A percentile compares a stretch with the other conserved stretches of the same genome.
These are phyloP conservation scores for Sporisorium reilianum DNA, from an alignment of 1,284 basidiomycete species.

Conservation along the genomic window DNA sequence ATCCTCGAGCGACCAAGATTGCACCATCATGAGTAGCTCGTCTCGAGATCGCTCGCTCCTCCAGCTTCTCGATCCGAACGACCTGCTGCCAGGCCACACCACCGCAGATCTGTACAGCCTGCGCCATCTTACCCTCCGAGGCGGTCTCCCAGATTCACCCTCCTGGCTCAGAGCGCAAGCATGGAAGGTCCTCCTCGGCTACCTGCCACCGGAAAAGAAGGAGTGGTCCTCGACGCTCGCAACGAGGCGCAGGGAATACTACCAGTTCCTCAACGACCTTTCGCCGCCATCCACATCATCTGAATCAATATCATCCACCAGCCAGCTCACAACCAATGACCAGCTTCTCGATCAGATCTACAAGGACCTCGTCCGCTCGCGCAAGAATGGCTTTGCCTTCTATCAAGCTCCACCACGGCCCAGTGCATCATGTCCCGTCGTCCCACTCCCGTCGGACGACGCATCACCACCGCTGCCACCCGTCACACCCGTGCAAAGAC, in stretches of 20 bases:
- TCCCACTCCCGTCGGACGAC: constrained; percentile 15
- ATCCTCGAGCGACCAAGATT: background rate
- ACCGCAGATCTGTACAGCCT: constrained; percentile 60
- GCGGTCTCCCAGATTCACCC: constrained; percentile 49
- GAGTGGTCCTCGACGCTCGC: constrained; percentile 55
- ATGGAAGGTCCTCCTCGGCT: constrained; percentile 65
- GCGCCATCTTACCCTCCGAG: constrained; percentile 56
- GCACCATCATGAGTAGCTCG: constrained; percentile 42
- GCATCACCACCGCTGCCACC: background rate
- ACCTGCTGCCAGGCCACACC: constrained; percentile 59
- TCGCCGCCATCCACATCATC: constrained; percentile 16
- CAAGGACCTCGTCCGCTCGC: constrained; percentile 58
- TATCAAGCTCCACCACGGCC: constrained; percentile 48
- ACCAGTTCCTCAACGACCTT: constrained; percentile 60
- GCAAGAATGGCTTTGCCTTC: constrained; percentile 63
- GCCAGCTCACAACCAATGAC: constrained; percentile 44
- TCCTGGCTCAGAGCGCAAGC: constrained; percentile 64
- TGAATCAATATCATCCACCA: constrained; percentile 1
- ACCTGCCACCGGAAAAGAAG: constrained; percentile 61
- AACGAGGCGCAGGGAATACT: constrained; percentile 60
- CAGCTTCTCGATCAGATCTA: constrained; percentile 63
- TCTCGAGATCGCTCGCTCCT: constrained; percentile 43
- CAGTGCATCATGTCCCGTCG: constrained; percentile 45
- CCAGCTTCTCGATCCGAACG: constrained; percentile 55
- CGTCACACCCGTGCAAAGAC: constrained; percentile 9